Base-by-base conservation (phyloP, 129 eudicot species). In the Saussurea involucrata region DNA sequence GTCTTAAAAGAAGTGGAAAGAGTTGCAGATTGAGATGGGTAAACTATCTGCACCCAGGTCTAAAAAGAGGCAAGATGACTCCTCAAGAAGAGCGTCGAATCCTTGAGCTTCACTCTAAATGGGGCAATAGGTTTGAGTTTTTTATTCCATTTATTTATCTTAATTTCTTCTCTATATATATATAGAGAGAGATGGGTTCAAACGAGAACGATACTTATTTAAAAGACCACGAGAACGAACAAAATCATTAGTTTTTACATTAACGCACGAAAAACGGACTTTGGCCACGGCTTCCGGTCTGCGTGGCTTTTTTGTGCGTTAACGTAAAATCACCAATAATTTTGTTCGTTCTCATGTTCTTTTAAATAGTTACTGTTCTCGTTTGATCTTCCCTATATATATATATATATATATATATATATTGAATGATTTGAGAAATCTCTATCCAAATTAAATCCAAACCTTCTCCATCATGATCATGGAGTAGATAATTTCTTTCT, bases 21-120 rank as follows among this genome's bases (percentile, higher is more conserved):
- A 95, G 98, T 83, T 95, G 98, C 89, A 82, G 98, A 77, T 76
- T 95, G 73, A 88, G 98, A 68, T 95, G 98, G 98, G 98, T 95
- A 40, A 95, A 95, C 79, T 95, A 95, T 85, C 87, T 95, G 7
- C 92, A 95, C 69, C 98, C 98, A 55, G 92, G 94, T 46, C 91
- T 95, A 70, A 91, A 88, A 80, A 86, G 98, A 78, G 96, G 94
- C 77, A 95, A 95, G 87, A 91, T 95, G 98, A 87, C 97, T 71
- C 92, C 97, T 22, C 94, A 91, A 28, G 98, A 95, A 82, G 97
- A 95, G 69, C 84, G 85, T 60, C 89, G 89, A 17, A 90, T 95
- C 29, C 86, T 95, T 64, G 92, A 91, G 69, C 96, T 95, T 80
- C 98, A 95, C 77, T 79, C 93, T 53, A 88, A 91, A 82, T 95